phyloP scores from a whole-genome alignment of 192 early-diverging fungal genomes.

The Bifiguratus adelaidae region DNA sequence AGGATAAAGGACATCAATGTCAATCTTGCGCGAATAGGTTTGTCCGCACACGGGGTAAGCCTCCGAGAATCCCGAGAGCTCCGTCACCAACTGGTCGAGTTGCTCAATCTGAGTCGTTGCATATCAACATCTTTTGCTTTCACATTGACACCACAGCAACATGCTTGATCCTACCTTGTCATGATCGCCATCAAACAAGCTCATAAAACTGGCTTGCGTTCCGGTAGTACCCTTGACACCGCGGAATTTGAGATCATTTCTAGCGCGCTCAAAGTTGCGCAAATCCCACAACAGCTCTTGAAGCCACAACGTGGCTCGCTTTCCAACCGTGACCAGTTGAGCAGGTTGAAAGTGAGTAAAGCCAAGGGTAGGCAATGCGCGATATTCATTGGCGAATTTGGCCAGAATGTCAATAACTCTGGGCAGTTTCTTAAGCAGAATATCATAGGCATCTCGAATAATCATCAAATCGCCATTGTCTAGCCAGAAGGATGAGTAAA shows the following conservation, averaged over 20 bases:
- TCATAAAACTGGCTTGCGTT: constrained; percentile 95
- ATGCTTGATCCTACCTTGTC: constrained; percentile 46
- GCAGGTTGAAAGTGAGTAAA: constrained; percentile 99
- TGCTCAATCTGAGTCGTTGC: constrained; percentile 60
- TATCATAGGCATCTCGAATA: constrained; percentile 88
- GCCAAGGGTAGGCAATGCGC: constrained; percentile 85
- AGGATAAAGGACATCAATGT: constrained; percentile 79
- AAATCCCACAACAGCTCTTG: constrained; percentile 96
- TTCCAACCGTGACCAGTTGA: constrained; percentile 96
- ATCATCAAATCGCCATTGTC: constrained; percentile 99
- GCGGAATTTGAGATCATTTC: constrained; percentile 83
- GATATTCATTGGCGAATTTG: constrained; percentile 69
- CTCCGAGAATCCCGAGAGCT: constrained; percentile 73
- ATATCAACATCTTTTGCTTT: too few relatives aligned
- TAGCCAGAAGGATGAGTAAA: background rate
- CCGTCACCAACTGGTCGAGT: constrained; percentile 84
- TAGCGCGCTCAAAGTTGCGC: constrained; percentile 82
- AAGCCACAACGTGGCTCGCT: constrained; percentile 92
- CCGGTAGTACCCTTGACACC: constrained; percentile 99
- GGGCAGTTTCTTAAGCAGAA: constrained; percentile 83
- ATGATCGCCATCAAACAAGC: constrained; percentile 89
- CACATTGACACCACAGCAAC: too few relatives aligned
- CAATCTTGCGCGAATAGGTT: constrained; percentile 97
- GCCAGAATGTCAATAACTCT: constrained; percentile 69
- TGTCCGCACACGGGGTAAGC: constrained; percentile 92